Evolutionary conservation across 108 stramenopile genomes (phyloP), one percentile per base, ranked within the genome.

Genomic region (Bacterosira constricta): DNA sequence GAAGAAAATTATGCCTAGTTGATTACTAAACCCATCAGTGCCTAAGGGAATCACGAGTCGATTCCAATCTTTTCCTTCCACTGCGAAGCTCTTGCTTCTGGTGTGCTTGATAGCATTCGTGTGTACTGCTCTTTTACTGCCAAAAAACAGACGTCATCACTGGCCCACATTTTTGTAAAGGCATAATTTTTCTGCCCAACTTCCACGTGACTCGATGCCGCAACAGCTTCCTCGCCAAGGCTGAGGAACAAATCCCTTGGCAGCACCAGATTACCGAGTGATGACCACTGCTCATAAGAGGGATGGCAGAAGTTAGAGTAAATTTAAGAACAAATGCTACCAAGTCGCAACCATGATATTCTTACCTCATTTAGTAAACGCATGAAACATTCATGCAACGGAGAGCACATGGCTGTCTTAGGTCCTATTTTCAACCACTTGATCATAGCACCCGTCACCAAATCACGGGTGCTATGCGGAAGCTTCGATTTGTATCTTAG

Each of bases 401-500:
- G 26, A 8, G 72, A 73, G 30, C 72, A 73, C 26, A 73, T 11
- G 41, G 80, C 59, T 29, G 25, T 69, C 37, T 50, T 23, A 21
- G 50, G 25, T 35, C 80, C 62, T 11, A 70, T 49, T 68, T 47
- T 51, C 57, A 95, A 39, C 90, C 91, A 95, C 18, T 37, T 62
- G 26, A 89, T 56, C 90, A 91, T 83, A 6, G 78, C 73, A 8
- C 60, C 50, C 13, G 90, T 80, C 49, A 91, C 83, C 25, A 85
- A 62, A 73, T 95, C 94, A 58, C 94, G 80, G 4, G 75, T 80
- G 15, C 83, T 52, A 36, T 83, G 78, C 25, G 86, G 77, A 32
- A 95, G 77, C 37, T 90, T 86, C 6, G 85, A 41, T 61, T 92
- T 92, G 86, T 92, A 86, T 30, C 90, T 60, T 29, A 91, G 41